phyloP scores from a whole-genome alignment of 805 yeast genomes.

The Yueomyces sinensis region DNA sequence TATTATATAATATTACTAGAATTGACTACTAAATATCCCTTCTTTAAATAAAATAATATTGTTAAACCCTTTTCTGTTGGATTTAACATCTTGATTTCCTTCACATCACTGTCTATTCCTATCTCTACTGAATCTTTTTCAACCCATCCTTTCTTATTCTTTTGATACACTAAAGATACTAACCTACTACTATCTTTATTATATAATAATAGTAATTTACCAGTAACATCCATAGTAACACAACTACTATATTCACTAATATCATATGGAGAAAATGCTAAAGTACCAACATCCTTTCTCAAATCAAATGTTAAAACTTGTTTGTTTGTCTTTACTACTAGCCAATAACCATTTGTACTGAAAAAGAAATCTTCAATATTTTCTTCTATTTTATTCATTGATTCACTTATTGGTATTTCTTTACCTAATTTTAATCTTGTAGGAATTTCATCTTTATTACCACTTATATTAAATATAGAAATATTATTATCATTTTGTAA shows the following conservation, averaged over 20 bases:
- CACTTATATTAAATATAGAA: no score
- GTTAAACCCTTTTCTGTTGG: no score
- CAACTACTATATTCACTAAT: not conserved
- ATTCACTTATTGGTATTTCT: conserved; percentile 6
- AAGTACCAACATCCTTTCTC: conserved; percentile 13
- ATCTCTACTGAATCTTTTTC: not conserved
- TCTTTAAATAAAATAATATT: no score
- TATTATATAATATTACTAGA: no score
- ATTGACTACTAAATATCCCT: no score
- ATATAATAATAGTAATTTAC: conserved; percentile 1
- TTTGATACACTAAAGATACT: not conserved
- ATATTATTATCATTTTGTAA: not conserved
- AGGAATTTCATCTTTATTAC: conserved; percentile 3
- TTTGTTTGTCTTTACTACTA: conserved; percentile 11
- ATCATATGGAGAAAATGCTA: conserved; percentile 7
- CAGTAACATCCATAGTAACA: conserved; percentile 2
- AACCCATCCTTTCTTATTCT: not conserved
- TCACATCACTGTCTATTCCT: no score
- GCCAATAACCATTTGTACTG: conserved; percentile 22
- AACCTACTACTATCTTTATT: not conserved
- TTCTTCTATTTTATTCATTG: no score
- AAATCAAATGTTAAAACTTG: conserved; percentile 14
- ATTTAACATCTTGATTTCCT: no score
- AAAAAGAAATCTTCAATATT: conserved; percentile 9
- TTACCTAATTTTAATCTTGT: conserved; percentile 5